phyloP scores from a whole-genome alignment of 371 early-diverging fungal species.

The Mortierella sp. region DNA sequence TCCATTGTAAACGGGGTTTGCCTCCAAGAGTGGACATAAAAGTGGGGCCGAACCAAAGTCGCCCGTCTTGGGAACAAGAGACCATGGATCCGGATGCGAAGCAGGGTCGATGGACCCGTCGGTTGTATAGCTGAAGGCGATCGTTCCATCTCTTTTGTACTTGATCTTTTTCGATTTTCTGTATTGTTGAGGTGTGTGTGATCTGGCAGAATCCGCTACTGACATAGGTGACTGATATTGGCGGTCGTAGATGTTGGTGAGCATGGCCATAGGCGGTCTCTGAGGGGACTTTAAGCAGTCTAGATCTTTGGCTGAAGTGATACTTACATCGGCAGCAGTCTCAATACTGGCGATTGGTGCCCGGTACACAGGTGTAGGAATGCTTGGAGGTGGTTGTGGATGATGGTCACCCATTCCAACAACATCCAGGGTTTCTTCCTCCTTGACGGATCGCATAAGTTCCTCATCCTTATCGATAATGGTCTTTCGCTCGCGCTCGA shows the following conservation, averaged over 20 bases:
- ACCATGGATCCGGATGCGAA: constrained; percentile 53
- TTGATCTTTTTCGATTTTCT: constrained; percentile 48
- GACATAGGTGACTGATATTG: constrained; percentile 37
- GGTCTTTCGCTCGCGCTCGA: constrained; percentile 67
- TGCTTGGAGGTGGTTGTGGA: neutral
- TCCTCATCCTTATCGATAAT: constrained; percentile 58
- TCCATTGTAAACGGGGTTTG: constrained; percentile 22
- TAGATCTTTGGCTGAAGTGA: neutral
- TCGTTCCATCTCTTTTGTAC: constrained; percentile 47
- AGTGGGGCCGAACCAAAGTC: constrained; percentile 41
- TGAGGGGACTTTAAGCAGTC: no score
- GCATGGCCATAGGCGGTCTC: no score
- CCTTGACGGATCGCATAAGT: constrained; percentile 26
- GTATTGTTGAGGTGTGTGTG: constrained; percentile 50
- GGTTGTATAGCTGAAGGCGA: constrained; percentile 43
- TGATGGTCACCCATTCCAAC: constrained; percentile 37
- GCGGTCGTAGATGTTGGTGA: no score
- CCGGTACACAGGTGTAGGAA: constrained; percentile 20
- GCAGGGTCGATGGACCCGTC: constrained; percentile 50
- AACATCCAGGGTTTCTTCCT: constrained; percentile 41
- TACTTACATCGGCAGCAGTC: constrained; percentile 58
- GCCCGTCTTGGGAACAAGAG: constrained; percentile 32
- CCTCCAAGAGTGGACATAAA: constrained; percentile 18
- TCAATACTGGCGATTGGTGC: constrained; percentile 55
- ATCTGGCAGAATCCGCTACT: constrained; percentile 23